Percentiles rank a stretch among this genome's conserved stretches.
phyloP scores from a whole-genome alignment of 2,329 filamentous ascomycete species.

The Clonostachys sp. region DNA sequence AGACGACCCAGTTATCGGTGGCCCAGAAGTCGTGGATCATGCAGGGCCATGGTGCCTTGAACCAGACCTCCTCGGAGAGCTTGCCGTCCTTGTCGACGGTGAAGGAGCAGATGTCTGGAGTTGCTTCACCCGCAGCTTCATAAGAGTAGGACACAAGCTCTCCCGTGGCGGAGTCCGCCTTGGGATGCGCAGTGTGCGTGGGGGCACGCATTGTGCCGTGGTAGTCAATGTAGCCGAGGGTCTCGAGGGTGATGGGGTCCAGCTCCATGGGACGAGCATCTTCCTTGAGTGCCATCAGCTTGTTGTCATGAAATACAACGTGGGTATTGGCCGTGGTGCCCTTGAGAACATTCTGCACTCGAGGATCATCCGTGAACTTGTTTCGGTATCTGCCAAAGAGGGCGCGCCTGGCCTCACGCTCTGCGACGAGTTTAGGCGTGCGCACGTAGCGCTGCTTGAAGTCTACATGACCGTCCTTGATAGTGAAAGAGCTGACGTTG shows the following conservation, averaged over 20 bases:
- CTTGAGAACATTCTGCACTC: slow-evolving; percentile 9
- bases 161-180: slow-evolving; percentile 29
- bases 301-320: slow-evolving; percentile 40
- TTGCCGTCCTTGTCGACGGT: neutral
- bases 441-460: slow-evolving; percentile 11
- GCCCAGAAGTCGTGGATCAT: too few species aligned
- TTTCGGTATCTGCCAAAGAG: slow-evolving; percentile 31
- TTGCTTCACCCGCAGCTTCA: slow-evolving; percentile 30
- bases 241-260: slow-evolving; percentile 32
- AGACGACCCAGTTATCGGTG: too few species aligned
- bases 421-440: slow-evolving; percentile 19
- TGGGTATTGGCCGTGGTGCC: slow-evolving; percentile 50
- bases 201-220: slow-evolving; percentile 28
- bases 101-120: neutral
- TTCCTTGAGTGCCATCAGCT: slow-evolving; percentile 44
- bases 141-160: slow-evolving; percentile 34
- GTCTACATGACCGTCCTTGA: slow-evolving; percentile 19
- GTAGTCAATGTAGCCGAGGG: slow-evolving; percentile 32
- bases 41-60: too few species aligned
- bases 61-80: slow-evolving; percentile 2
- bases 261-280: slow-evolving; percentile 32
- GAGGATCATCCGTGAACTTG: slow-evolving; percentile 27
- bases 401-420: slow-evolving; percentile 21
- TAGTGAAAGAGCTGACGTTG: slow-evolving; percentile 24
- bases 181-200: slow-evolving; percentile 36